A percentile compares a stretch with the other conserved stretches of the same genome.
These are phyloP conservation scores for Podospora comata DNA, from an alignment of 495 filamentous ascomycete species.

Conservation along the genomic window DNA sequence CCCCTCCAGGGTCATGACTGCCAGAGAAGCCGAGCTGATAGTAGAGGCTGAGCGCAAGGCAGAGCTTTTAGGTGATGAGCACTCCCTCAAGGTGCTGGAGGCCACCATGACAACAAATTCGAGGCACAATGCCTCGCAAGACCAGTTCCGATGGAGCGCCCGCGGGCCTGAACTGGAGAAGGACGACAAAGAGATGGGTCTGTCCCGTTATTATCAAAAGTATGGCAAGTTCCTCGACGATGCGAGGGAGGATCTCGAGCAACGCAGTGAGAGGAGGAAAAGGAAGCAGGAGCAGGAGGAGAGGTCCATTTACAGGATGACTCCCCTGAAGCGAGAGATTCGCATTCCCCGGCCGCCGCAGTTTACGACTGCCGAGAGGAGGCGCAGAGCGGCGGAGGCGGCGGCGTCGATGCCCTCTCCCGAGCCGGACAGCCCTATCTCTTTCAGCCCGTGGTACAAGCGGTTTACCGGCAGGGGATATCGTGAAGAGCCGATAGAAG, in stretches of 20 bases:
- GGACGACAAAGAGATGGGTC: constrained; percentile 26
- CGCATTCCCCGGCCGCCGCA: constrained; percentile 10
- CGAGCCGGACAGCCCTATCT: background rate
- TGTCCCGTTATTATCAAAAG: constrained; percentile 16
- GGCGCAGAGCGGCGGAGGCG: constrained; percentile 1
- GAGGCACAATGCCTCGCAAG: background rate
- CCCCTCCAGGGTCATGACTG: constrained; percentile 22
- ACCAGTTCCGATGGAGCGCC: constrained; percentile 8
- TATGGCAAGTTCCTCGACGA: constrained; percentile 20
- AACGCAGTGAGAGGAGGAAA: constrained; percentile 11
- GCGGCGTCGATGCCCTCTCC: constrained; percentile 4
- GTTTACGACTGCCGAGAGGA: background rate
- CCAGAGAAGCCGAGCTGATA: constrained; percentile 12
- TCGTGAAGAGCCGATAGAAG: background rate
- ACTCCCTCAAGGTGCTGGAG: constrained; percentile 17
- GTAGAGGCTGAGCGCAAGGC: constrained; percentile 14
- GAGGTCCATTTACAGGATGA: background rate
- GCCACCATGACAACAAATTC: background rate
- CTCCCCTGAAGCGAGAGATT: constrained; percentile 7
- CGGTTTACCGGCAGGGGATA: constrained; percentile 7
- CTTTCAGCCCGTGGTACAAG: constrained; percentile 3
- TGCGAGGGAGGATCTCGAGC: constrained; percentile 16
- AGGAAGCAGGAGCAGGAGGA: constrained; percentile 4
- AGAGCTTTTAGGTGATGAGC: constrained; percentile 18
- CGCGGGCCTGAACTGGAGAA: constrained; percentile 12